phyloP scores from a whole-genome alignment of 768 basidiomycete genomes.

The Naganishia onofrii region DNA sequence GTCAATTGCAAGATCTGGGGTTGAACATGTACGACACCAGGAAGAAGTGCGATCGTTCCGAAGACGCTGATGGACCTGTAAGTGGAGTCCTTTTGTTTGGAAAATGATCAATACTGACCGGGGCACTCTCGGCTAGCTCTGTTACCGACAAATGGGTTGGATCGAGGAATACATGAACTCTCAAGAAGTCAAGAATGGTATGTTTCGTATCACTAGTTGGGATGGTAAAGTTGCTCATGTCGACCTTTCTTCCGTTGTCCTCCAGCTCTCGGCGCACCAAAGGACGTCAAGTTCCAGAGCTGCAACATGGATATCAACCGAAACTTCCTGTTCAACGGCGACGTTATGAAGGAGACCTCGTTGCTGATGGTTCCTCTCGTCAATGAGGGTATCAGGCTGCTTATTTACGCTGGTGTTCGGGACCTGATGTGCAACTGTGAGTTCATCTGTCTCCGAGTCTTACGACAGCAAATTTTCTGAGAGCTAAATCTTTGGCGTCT shows the following conservation, averaged over 20 bases:
- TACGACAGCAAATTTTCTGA: not conserved
- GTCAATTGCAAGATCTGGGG: conserved; percentile 51
- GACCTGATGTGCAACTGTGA: conserved; percentile 89
- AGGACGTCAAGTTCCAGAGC: conserved; percentile 46
- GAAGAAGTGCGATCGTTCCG: conserved; percentile 64
- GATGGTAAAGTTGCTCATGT: conserved; percentile 55
- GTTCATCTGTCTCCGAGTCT: conserved; percentile 39
- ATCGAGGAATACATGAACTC: conserved; percentile 85
- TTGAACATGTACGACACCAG: conserved; percentile 77
- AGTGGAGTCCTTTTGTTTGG: not conserved
- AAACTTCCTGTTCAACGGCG: conserved; percentile 76
- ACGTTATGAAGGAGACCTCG: conserved; percentile 80
- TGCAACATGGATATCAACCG: conserved; percentile 68
- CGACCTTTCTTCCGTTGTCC: conserved; percentile 40
- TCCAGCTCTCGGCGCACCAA: conserved; percentile 59
- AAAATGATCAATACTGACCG: not conserved
- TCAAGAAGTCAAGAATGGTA: conserved; percentile 66
- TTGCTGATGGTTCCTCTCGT: conserved; percentile 74
- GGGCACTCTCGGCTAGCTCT: conserved; percentile 32
- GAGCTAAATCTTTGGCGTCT: not conserved
- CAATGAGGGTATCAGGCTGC: conserved; percentile 73
- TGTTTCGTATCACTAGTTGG: conserved; percentile 11
- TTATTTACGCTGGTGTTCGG: conserved; percentile 73
- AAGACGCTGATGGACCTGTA: conserved; percentile 59
- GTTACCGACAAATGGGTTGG: conserved; percentile 69